phyloP scores from a whole-genome alignment of 2,329 filamentous ascomycete species.

The Phaeosphaeria sp. region DNA sequence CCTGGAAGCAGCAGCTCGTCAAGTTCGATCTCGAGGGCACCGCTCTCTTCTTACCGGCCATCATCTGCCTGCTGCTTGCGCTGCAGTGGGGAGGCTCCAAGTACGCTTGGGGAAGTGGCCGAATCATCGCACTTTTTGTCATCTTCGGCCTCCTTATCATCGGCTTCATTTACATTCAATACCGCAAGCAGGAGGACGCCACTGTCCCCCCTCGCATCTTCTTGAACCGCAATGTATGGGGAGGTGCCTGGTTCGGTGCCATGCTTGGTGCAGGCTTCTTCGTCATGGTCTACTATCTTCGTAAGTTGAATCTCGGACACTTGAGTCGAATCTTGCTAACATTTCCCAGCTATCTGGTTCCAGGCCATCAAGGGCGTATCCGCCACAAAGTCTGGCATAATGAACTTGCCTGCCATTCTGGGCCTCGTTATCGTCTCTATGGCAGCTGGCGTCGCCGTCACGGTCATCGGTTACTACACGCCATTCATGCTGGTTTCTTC shows the following conservation, averaged over 20 bases:
- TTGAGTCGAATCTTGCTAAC: not conserved
- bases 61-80: constrained; percentile 58
- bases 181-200: constrained; percentile 53
- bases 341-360: constrained; percentile 51
- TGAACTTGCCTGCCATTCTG: constrained; percentile 57
- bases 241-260: constrained; percentile 50
- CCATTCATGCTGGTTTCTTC: constrained; percentile 55
- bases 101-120: constrained; percentile 54
- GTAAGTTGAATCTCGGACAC: not conserved
- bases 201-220: constrained; percentile 57
- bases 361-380: constrained; percentile 57
- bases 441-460: constrained; percentile 48
- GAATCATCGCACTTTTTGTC: constrained; percentile 57
- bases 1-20: constrained; percentile 48
- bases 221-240: constrained; percentile 54
- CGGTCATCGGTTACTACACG: constrained; percentile 56
- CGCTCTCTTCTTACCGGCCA: constrained; percentile 53
- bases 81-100: constrained; percentile 59
- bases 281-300: constrained; percentile 54
- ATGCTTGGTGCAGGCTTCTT: constrained; percentile 55
- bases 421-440: constrained; percentile 54
- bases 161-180: constrained; percentile 52
- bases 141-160: constrained; percentile 52
- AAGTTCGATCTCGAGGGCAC: constrained; percentile 58
- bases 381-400: constrained; percentile 56